Evolutionary conservation across 2,329 filamentous ascomycete genomes (phyloP).

Genomic region (Scorias spongiosa): DNA sequence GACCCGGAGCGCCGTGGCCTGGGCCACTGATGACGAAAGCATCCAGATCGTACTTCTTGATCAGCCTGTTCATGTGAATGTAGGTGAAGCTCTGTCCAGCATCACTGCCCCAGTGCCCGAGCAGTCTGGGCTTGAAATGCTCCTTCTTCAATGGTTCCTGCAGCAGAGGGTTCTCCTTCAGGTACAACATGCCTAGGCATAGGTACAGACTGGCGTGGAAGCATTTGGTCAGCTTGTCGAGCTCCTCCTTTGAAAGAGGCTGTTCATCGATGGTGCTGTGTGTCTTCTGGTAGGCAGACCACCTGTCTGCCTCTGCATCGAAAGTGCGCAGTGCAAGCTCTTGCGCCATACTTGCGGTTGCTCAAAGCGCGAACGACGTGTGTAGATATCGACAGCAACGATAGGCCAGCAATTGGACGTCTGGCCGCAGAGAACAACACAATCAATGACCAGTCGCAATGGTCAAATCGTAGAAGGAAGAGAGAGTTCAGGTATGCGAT

Average conservation of each 20-base stretch:
- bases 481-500: too few relatives aligned
- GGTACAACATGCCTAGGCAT: slow-evolving; percentile 66
- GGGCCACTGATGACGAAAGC: slow-evolving; percentile 61
- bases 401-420: too few relatives aligned
- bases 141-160: slow-evolving; percentile 51
- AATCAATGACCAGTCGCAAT: too few relatives aligned
- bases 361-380: too few relatives aligned
- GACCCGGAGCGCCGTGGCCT: slow-evolving; percentile 61
- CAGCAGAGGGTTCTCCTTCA: slow-evolving; percentile 58
- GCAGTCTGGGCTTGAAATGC: slow-evolving; percentile 57
- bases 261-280: slow-evolving; percentile 22
- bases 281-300: slow-evolving; percentile 17
- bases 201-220: slow-evolving; percentile 64
- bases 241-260: slow-evolving; percentile 49
- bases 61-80: slow-evolving; percentile 68
- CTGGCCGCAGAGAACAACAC: too few relatives aligned
- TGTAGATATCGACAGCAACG: too few relatives aligned
- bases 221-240: slow-evolving; percentile 55
- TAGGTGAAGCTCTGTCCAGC: slow-evolving; percentile 71
- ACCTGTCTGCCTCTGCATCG: slow-evolving; percentile 10
- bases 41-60: slow-evolving; percentile 65
- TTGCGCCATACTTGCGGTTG: background rate
- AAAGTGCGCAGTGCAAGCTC: background rate
- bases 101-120: slow-evolving; percentile 67
- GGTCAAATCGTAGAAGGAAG: too few relatives aligned